A percentile compares a stretch with the other conserved stretches of the same genome.
Conservation (phyloP, 2,329 filamentous ascomycete genomes). For the Penicillium corylophilum region DNA sequence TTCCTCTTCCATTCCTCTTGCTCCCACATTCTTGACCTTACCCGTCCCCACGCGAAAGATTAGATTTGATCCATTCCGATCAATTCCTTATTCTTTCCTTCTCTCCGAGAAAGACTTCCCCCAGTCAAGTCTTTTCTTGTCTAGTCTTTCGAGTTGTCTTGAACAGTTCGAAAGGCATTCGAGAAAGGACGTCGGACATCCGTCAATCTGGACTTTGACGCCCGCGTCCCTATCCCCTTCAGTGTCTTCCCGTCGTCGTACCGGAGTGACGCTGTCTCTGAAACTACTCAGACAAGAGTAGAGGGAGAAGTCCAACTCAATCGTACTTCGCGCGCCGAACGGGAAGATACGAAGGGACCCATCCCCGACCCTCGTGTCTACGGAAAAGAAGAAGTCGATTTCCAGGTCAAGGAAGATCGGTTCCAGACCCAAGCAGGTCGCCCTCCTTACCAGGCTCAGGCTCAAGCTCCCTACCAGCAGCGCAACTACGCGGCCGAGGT, state of each 20-base stretch:
- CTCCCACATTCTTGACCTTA: slow-evolving; percentile 18
- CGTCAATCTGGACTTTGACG: slow-evolving; percentile 99
- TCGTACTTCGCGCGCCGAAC: slow-evolving; percentile 81
- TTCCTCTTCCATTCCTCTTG: slow-evolving; percentile 21
- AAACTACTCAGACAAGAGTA: slow-evolving; percentile 73
- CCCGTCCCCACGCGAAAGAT: slow-evolving; percentile 21
- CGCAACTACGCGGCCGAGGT: slow-evolving; percentile 41
- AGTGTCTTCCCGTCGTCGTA: slow-evolving; percentile 99
- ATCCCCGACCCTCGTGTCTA: slow-evolving; percentile 66
- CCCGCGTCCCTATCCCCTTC: slow-evolving; percentile 97
- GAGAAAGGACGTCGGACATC: slow-evolving; percentile 73
- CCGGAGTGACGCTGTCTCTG: slow-evolving; percentile 69
- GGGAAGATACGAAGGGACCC: slow-evolving; percentile 81
- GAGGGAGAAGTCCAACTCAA: slow-evolving; percentile 83
- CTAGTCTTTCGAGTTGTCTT: slow-evolving; percentile 49
- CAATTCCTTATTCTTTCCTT: slow-evolving; percentile 17
- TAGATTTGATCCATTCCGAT: slow-evolving; percentile 18
- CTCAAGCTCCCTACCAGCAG: slow-evolving; percentile 32
- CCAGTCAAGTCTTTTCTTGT: slow-evolving; percentile 48
- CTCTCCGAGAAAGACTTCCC: slow-evolving; percentile 39
- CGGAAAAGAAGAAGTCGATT: slow-evolving; percentile 83
- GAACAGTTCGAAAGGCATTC: slow-evolving; percentile 54
- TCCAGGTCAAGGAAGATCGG: slow-evolving; percentile 61
- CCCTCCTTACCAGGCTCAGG: slow-evolving; percentile 30
- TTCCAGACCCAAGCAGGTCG: slow-evolving; percentile 58